Base-by-base conservation (phyloP, 139 green algal species). In the Marvania coccoides region DNA sequence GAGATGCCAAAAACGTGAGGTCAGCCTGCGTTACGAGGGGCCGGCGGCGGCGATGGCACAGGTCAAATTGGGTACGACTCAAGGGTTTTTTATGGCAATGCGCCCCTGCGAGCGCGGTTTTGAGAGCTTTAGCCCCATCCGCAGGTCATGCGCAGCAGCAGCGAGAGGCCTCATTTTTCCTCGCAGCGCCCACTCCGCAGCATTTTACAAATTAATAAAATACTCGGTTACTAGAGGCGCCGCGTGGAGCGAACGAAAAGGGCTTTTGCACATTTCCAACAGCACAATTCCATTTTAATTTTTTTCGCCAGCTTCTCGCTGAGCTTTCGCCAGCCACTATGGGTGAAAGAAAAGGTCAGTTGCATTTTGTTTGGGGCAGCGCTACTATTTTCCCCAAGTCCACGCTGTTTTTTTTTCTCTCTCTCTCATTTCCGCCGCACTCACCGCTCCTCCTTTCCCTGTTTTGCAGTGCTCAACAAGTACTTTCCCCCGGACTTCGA, bases 401-500 rank as follows among this genome's bases (percentile, higher is more conserved):
- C 19, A 28, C 19, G 42, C 19, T 51, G 42, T 51, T 51, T 51
- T 51, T 19, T 51, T 19, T 51, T 51, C 42, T 19, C 19, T 51
- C 42, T 28, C 42, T 19, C 42, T 19, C 42, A 51, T 19, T 19
- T 51, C 42, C 42, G 42, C 42, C 42, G 19, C 19, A 51, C 42
- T 51, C 19, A 51, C 19, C 42, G 19, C 19, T 28, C 19, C 19
- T 51, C 19, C 19, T 64, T 64, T 55, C 48, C 31, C 26, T n/a
- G 8, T 19, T 8, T 23, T 64, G 26, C 23, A 63, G 64, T 87
- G 12, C 69, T 91, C 31, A 90, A 90, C 73, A 86, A 87, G 65
- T 88, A 81, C 56, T 77, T 71, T 35, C 75, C 76, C 38, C 73
- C 73, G 72, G 90, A 96, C 61, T 96, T 96, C 47, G 90, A 96